Evolutionary conservation across 140 eudicot genomes (phyloP).

Genomic region (Artemisia princeps): DNA sequence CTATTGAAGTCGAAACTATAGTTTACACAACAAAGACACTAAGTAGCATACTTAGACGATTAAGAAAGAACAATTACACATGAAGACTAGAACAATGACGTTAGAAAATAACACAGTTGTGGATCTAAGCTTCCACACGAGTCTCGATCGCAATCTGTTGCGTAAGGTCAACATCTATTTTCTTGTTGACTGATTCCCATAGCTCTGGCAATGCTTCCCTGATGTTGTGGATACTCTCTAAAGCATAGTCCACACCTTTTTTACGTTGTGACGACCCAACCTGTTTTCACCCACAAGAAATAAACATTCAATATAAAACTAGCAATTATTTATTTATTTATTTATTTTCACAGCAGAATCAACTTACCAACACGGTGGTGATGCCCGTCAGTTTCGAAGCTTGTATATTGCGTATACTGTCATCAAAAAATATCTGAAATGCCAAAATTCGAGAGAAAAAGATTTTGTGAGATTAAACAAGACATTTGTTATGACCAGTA

Average conservation of each 20-base stretch:
- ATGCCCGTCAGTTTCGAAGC: conserved; percentile 55
- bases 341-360: background rate
- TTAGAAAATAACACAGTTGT: conserved; percentile 1
- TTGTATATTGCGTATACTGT: conserved; percentile 67
- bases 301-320: background rate
- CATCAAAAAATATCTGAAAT: conserved; percentile 78
- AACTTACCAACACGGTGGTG: conserved; percentile 64
- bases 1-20: background rate
- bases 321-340: no score
- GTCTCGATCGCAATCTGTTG: conserved; percentile 60
- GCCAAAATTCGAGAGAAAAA: background rate
- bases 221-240: conserved; percentile 84
- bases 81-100: background rate
- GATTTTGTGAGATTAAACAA: conserved; percentile 2
- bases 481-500: no score
- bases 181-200: conserved; percentile 50
- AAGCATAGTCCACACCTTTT: conserved; percentile 64
- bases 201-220: conserved; percentile 80
- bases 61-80: conserved; percentile 1
- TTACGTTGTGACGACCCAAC: conserved; percentile 64
- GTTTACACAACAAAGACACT: conserved; percentile 1
- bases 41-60: conserved; percentile 4
- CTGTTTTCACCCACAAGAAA: conserved; percentile 29
- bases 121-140: conserved; percentile 52
- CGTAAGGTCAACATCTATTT: conserved; percentile 31